These are phyloP conservation scores for Aphanomyces astaci DNA, from an alignment of 352 stramenopile genomes.

Conservation along the genomic window DNA sequence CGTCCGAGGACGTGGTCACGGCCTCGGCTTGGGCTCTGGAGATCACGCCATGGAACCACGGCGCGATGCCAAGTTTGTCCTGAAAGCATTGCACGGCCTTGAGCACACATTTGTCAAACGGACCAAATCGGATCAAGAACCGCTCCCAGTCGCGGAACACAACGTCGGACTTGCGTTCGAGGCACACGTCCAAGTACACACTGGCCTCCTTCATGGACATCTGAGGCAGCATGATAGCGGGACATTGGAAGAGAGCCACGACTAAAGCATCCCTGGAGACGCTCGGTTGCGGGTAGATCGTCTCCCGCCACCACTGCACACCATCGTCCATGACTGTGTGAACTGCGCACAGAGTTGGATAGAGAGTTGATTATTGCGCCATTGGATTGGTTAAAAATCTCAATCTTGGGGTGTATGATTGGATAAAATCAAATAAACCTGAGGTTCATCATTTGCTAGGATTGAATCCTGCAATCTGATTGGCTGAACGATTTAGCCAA, in stretches of 20 bases:
- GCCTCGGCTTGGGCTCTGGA: constrained; percentile 41
- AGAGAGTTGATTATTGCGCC: background rate
- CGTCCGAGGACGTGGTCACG: constrained; percentile 39
- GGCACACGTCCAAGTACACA: constrained; percentile 15
- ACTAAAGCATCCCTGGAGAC: background rate
- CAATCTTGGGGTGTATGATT: too few species aligned
- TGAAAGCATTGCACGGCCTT: constrained; percentile 60
- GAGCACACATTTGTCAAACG: constrained; percentile 42
- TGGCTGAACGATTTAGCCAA: constrained; percentile 8
- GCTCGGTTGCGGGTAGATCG: background rate
- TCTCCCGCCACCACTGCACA: constrained; percentile 9
- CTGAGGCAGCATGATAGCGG: background rate
- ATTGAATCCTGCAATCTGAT: too few species aligned
- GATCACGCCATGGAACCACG: constrained; percentile 69
- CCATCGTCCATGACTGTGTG: background rate
- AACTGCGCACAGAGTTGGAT: background rate
- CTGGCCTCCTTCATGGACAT: constrained; percentile 7
- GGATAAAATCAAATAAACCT: too few species aligned
- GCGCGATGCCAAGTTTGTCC: constrained; percentile 44
- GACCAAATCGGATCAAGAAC: constrained; percentile 66
- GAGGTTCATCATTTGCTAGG: too few species aligned
- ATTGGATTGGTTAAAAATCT: too few species aligned
- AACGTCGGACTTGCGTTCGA: background rate
- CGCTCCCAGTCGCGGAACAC: constrained; percentile 3
- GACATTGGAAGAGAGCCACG: background rate